phyloP scores from a whole-genome alignment of 805 yeast genomes.

The Blastobotrys peoriensis region DNA sequence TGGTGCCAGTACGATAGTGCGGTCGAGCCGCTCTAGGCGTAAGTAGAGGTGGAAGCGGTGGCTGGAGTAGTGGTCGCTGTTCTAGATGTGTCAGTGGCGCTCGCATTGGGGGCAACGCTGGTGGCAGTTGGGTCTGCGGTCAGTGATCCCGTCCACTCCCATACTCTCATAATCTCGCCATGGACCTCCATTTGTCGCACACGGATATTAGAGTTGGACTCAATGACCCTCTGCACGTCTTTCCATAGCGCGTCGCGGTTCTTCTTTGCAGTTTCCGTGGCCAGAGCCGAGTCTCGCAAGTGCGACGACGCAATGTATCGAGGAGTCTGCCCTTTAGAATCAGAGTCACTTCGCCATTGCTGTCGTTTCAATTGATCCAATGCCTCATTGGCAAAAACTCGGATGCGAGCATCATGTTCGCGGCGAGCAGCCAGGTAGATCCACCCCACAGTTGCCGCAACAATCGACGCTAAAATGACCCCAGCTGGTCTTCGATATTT shows the following conservation, averaged over 20 bases:
- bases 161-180: constrained; percentile 82
- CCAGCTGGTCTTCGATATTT: constrained; percentile 16
- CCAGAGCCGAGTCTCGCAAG: constrained; percentile 14
- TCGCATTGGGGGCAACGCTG: too few species aligned
- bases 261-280: constrained; percentile 1
- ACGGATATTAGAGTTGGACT: constrained; percentile 59
- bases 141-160: constrained; percentile 59
- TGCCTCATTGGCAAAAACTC: constrained; percentile 5
- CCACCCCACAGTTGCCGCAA: constrained; percentile 5
- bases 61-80: too few species aligned
- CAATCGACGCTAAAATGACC: constrained; percentile 1
- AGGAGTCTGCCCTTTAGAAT: constrained; percentile 15
- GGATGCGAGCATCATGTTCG: background rate
- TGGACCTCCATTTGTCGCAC: constrained; percentile 61
- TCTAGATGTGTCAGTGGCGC: too few species aligned
- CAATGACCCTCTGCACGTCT: constrained; percentile 48
- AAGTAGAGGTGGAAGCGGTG: too few species aligned
- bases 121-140: background rate
- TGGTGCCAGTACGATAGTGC: too few species aligned
- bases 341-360: constrained; percentile 14
- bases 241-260: constrained; percentile 41
- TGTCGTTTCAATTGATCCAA: constrained; percentile 12
- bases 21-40: too few species aligned
- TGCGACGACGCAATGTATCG: constrained; percentile 16
- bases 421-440: background rate